Percentiles rank a stretch among this genome's conserved stretches.
Evolutionary conservation across 1,284 basidiomycete species (phyloP).

Genomic region (Kalmanozyma brasiliensis): DNA sequence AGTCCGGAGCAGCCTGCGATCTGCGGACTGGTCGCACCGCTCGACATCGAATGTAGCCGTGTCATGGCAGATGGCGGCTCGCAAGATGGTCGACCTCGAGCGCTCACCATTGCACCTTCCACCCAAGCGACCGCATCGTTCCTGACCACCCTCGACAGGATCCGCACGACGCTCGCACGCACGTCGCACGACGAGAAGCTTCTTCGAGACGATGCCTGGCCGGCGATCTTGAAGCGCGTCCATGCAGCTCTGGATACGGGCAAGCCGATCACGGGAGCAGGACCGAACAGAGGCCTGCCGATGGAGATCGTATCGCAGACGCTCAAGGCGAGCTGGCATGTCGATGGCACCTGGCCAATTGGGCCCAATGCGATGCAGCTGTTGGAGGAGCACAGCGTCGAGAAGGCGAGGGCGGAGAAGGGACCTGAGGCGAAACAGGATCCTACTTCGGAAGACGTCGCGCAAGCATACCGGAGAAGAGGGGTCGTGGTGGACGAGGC

Average conservation of each 20-base stretch:
- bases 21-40: not conserved
- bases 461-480: slow-evolving; percentile 14
- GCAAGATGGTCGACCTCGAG: slow-evolving; percentile 3
- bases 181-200: slow-evolving; percentile 18
- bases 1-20: not conserved
- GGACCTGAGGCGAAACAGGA: slow-evolving; percentile 39
- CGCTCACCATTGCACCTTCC: not conserved
- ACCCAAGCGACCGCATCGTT: slow-evolving; percentile 15
- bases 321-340: slow-evolving; percentile 42
- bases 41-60: slow-evolving; percentile 5
- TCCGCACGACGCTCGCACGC: slow-evolving; percentile 11
- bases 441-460: slow-evolving; percentile 26
- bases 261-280: slow-evolving; percentile 35
- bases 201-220: slow-evolving; percentile 29
- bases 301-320: slow-evolving; percentile 29
- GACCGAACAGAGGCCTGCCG: slow-evolving; percentile 28
- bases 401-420: slow-evolving; percentile 9
- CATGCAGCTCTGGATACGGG: slow-evolving; percentile 32
- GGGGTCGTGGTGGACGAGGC: slow-evolving; percentile 24
- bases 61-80: slow-evolving; percentile 16
- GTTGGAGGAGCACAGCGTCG: slow-evolving; percentile 22
- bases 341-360: slow-evolving; percentile 43
- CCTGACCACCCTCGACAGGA: slow-evolving; percentile 8
- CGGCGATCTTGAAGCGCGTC: slow-evolving; percentile 25
- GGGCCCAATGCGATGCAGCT: slow-evolving; percentile 26